Evolutionary conservation across 495 filamentous ascomycete species (phyloP).

Genomic region (Hypomontagnella monticulosa): DNA sequence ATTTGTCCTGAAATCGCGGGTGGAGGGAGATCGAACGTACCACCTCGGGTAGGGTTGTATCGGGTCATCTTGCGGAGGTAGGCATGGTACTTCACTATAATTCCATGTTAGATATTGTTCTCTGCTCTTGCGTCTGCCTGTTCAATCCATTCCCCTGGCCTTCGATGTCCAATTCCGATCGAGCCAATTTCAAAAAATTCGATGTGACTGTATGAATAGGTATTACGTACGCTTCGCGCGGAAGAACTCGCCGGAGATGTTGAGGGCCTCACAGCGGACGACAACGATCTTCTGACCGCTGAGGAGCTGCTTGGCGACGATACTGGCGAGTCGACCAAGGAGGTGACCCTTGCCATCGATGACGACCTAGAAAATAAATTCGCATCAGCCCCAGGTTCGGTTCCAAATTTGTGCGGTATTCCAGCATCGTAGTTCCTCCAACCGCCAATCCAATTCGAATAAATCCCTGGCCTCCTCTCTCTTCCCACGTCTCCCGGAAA

Average conservation of each 20-base stretch:
- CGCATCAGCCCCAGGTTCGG: slow-evolving; percentile 15
- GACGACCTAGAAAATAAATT: slow-evolving; percentile 71
- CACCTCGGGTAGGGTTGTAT: slow-evolving; percentile 98
- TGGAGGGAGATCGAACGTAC: slow-evolving; percentile 61
- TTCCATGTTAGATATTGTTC: slow-evolving; percentile 45
- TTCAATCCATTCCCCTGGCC: slow-evolving; percentile 16
- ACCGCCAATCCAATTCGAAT: slow-evolving; percentile 6
- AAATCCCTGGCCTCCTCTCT: not conserved
- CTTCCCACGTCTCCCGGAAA: not conserved
- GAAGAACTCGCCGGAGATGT: slow-evolving; percentile 99
- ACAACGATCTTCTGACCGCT: slow-evolving; percentile 99
- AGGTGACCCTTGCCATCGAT: slow-evolving; percentile 99
- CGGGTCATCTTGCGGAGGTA: slow-evolving; percentile 99
- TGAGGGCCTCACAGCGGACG: slow-evolving; percentile 97
- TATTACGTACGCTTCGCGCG: slow-evolving; percentile 96
- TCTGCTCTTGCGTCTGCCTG: not conserved
- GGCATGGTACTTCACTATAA: slow-evolving; percentile 98
- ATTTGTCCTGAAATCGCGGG: slow-evolving; percentile 22
- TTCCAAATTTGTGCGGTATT: slow-evolving; percentile 5
- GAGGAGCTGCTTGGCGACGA: slow-evolving; percentile 98
- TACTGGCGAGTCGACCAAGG: slow-evolving; percentile 97
- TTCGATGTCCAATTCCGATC: slow-evolving; percentile 17
- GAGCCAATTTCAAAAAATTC: slow-evolving; percentile 11
- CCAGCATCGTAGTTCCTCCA: not conserved
- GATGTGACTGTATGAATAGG: slow-evolving; percentile 14